Conservation (phyloP, 345 rosid species). For the Pistacia atlantica region DNA sequence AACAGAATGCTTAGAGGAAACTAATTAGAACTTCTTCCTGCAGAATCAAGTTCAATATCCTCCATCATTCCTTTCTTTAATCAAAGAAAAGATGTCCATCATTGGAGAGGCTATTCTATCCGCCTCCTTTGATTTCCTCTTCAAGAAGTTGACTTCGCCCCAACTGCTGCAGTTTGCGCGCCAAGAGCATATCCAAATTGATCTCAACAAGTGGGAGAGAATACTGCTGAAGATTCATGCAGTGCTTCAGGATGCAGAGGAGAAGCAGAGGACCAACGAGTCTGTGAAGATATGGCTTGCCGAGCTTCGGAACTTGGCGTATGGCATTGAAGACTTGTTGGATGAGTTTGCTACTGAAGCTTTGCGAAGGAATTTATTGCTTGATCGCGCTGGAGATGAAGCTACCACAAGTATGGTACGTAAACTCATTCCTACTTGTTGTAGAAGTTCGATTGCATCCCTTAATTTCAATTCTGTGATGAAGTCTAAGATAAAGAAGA, state of each 20-base stretch:
- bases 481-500: not conserved
- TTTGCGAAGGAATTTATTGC: not conserved
- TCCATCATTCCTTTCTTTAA: no score
- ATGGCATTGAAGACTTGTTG: slow-evolving; percentile 22
- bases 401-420: not conserved
- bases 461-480: not conserved
- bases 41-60: no score
- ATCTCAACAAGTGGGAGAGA: slow-evolving; percentile 11
- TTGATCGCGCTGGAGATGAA: not conserved
- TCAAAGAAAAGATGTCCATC: not conserved
- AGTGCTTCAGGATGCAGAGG: slow-evolving; percentile 17
- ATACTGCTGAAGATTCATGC: not conserved
- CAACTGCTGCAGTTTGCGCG: not conserved
- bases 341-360: slow-evolving; percentile 13
- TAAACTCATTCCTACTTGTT: not conserved
- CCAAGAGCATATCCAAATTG: not conserved
- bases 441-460: not conserved
- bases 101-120: not conserved
- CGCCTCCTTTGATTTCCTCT: not conserved
- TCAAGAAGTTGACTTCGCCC: slow-evolving; percentile 1
- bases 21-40: no score
- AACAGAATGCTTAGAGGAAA: no score
- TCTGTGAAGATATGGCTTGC: slow-evolving; percentile 13
- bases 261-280: slow-evolving; percentile 10
- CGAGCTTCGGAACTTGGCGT: slow-evolving; percentile 11